phyloP scores from a whole-genome alignment of 192 early-diverging fungal species.

The Backusella mclennaniae region DNA sequence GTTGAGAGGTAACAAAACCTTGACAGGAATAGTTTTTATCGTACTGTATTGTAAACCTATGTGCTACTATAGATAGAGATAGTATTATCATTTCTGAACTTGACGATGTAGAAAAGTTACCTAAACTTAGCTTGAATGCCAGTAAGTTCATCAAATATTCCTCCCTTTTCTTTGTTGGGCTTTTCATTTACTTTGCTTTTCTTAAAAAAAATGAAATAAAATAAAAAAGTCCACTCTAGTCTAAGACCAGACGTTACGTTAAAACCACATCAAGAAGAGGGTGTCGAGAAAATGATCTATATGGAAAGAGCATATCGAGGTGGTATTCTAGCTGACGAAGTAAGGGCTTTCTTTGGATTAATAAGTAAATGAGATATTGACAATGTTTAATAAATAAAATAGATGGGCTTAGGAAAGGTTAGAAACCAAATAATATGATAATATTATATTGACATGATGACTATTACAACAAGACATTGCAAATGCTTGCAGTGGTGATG shows the following conservation, averaged over 20 bases:
- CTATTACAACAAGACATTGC: conserved; percentile 13
- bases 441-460: neutral
- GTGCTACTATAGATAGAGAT: conserved; percentile 19
- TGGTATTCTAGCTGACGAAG: conserved; percentile 29
- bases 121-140: conserved; percentile 19
- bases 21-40: neutral
- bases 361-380: neutral
- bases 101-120: neutral
- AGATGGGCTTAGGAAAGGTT: conserved; percentile 32
- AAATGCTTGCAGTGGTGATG: conserved; percentile 14
- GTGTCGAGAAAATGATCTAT: conserved; percentile 13
- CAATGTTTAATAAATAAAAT: neutral
- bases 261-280: conserved; percentile 20
- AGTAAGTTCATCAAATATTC: conserved; percentile 3
- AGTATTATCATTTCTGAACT: conserved; percentile 6
- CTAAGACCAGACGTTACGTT: conserved; percentile 10
- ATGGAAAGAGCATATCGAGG: conserved; percentile 23
- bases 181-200: neutral
- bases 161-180: neutral
- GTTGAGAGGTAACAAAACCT: conserved; percentile 14
- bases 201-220: neutral
- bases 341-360: neutral
- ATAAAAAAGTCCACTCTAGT: conserved; percentile 22
- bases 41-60: neutral
- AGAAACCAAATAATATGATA: neutral